phyloP scores from a whole-genome alignment of 208 protist genomes.

The Lotmaria passim region DNA sequence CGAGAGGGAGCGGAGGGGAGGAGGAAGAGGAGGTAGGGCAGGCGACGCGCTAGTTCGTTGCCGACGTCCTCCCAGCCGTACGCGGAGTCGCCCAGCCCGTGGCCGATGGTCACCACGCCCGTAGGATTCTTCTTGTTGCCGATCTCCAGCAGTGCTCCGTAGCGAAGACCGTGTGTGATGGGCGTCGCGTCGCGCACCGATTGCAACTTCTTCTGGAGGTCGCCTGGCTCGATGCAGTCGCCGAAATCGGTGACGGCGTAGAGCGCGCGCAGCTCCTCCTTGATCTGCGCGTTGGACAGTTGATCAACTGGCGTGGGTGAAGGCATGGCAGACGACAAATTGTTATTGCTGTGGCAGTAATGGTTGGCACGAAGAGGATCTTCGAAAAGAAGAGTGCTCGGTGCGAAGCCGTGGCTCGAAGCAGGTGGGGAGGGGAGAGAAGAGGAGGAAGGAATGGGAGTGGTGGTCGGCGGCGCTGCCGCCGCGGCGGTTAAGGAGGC shows the following conservation, averaged over 20 bases:
- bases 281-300: conserved; percentile 65
- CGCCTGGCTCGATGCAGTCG: conserved; percentile 72
- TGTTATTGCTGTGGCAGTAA: not conserved
- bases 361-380: too few relatives aligned
- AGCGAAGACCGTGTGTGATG: conserved; percentile 59
- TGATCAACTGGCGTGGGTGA: conserved; percentile 41
- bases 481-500: not conserved
- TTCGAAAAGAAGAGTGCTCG: too few relatives aligned
- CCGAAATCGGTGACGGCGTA: conserved; percentile 72
- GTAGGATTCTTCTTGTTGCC: conserved; percentile 73
- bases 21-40: conserved; percentile 91
- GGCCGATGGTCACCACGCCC: conserved; percentile 88
- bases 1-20: conserved; percentile 86
- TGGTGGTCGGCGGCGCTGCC: not conserved
- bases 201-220: conserved; percentile 69
- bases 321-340: not conserved
- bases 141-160: conserved; percentile 71
- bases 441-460: not conserved
- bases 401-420: not conserved
- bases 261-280: conserved; percentile 65
- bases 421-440: not conserved
- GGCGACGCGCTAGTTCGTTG: conserved; percentile 50
- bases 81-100: conserved; percentile 91
- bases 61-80: conserved; percentile 89
- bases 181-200: conserved; percentile 42